Evolutionary conservation across 1,139 yeast genomes (phyloP).

Genomic region (Zygosaccharomyces sapae): DNA sequence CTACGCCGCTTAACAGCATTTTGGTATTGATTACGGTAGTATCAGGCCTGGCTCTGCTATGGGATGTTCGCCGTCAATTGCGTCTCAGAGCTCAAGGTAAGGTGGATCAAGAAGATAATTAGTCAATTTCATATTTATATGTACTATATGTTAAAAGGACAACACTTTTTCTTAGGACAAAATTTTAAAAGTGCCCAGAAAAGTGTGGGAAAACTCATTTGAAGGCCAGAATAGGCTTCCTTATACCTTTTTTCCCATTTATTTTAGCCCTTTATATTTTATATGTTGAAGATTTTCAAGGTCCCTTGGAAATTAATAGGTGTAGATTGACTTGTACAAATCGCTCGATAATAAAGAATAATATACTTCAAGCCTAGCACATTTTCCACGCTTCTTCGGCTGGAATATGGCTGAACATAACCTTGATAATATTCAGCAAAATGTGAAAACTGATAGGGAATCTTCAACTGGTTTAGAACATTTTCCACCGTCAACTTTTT

Average conservation of each 20-base stretch:
- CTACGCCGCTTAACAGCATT: slow-evolving; percentile 64
- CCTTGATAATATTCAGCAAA: not conserved
- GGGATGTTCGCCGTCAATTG: slow-evolving; percentile 7
- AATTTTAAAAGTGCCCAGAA: too few relatives aligned
- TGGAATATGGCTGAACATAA: not conserved
- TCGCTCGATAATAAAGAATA: not conserved
- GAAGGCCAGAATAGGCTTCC: too few relatives aligned
- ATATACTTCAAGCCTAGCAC: not conserved
- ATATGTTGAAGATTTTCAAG: not conserved
- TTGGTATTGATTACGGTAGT: slow-evolving; percentile 40
- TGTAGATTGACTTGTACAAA: not conserved
- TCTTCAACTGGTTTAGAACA: not conserved
- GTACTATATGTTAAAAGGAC: not conserved
- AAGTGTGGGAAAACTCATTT: too few relatives aligned
- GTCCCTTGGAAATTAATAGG: not conserved
- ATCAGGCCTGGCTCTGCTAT: slow-evolving; percentile 8
- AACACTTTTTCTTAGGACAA: too few relatives aligned
- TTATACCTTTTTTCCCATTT: too few relatives aligned
- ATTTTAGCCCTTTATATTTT: too few relatives aligned
- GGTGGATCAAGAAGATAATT: not conserved
- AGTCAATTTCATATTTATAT: not conserved
- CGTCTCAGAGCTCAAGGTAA: slow-evolving; percentile 3
- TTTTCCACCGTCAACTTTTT: not conserved
- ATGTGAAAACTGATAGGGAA: not conserved
- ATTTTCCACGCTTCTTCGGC: not conserved